Conservation (phyloP, 1,284 basidiomycete genomes). For the Athelia sp. region DNA sequence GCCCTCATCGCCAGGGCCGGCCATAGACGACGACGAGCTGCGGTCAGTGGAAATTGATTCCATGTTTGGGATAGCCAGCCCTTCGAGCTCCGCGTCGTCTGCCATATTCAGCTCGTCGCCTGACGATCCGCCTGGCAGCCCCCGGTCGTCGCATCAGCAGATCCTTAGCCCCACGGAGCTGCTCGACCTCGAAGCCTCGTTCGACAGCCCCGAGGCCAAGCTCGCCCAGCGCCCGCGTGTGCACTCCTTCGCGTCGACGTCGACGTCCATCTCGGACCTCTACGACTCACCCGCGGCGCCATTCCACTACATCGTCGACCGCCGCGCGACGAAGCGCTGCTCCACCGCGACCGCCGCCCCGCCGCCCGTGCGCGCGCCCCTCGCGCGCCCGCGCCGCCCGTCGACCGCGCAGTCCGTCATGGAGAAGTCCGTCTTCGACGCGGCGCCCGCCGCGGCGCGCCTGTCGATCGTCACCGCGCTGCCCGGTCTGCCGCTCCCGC, state of each 20-base stretch:
- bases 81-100: no score
- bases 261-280: conserved; percentile 16
- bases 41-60: conserved; percentile 44
- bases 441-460: conserved; percentile 10
- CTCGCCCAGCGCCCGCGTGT: conserved; percentile 25
- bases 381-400: conserved; percentile 17
- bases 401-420: conserved; percentile 18
- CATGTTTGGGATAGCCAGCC: no score
- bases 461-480: conserved; percentile 1
- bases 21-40: conserved; percentile 41
- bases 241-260: conserved; percentile 30
- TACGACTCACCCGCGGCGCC: conserved; percentile 6
- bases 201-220: conserved; percentile 26
- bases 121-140: conserved; percentile 27
- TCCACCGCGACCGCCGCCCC: no score
- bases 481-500: conserved; percentile 30
- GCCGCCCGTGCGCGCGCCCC: not conserved
- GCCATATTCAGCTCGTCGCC: conserved; percentile 14
- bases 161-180: conserved; percentile 66
- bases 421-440: not conserved
- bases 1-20: conserved; percentile 38
- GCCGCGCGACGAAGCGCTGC: no score
- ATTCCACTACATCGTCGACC: conserved; percentile 27
- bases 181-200: conserved; percentile 49
- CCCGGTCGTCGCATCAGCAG: conserved; percentile 34